Evolutionary conservation across 106 monocot species (phyloP), one percentile per base, ranked within the genome.

Genomic region (Platanthera zijinensis): DNA sequence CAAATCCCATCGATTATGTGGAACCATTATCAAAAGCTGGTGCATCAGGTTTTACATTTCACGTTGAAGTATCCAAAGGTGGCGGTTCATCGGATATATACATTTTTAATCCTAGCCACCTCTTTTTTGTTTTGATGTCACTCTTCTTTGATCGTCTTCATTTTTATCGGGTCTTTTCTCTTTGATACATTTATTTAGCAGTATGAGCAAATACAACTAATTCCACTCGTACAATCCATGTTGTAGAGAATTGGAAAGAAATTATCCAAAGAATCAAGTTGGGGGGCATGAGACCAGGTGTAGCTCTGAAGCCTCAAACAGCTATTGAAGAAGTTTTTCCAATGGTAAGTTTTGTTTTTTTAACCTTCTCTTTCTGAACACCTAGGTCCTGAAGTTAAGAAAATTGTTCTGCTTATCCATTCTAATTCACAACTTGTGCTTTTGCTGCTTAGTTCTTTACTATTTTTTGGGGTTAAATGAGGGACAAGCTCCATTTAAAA

Each of bases 11-110:
- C 73, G 93, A 92, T 73, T 97, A 97, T 82, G 86, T 99, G 25
- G 94, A 99, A 54, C 88, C 91, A 48, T 82, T 99, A 14, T 80
- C 91, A 15, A 99, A 94, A 79, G 97, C 97, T 84, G 97, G 97
- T 79, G 97, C 97, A 57, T 99, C 97, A 69, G 97, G 97, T 45
- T 99, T 99, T 83, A 99, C 97, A 81, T 99, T 99, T 84, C 97
- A 94, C 86, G 78, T 99, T 74, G 97, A 99, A 88, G 91, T 84
- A 32, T 71, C 97, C 28, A 87, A 92, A 92, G 94, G 97, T 96
- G 67, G 49, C 17, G 4, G 3, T n/a, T n/a, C 9, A 71, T 64
- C 4, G 39, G 39, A 39, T 39, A 39, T 64, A 30, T 75, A 30
- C 22, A 8, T 51, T 46, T 75, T 70, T 25, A 9, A 50, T 49